Evolutionary conservation across 1,139 yeast genomes (phyloP).

Genomic region (Scheffersomyces illinoinensis): DNA sequence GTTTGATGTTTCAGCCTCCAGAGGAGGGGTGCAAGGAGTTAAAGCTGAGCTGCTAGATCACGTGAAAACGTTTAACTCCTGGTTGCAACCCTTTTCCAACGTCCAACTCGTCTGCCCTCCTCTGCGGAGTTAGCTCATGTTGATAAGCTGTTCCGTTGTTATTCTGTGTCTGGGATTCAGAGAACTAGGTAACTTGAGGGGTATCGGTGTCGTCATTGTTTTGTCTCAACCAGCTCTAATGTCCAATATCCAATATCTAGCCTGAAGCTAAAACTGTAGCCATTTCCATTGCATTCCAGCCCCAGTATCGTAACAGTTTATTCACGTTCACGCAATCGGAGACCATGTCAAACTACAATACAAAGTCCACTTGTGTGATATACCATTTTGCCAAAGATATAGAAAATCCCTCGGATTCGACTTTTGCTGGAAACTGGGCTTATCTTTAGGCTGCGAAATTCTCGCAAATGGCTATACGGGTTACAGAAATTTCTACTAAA

Average conservation of each 20-base stretch:
- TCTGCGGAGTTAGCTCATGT: not conserved
- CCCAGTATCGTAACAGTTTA: not conserved
- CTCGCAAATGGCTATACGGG: not conserved
- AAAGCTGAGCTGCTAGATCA: not conserved
- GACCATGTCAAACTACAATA: not conserved
- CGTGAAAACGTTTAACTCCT: not conserved
- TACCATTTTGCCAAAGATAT: not conserved
- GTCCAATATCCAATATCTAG: too few species aligned
- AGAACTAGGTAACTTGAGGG: not conserved
- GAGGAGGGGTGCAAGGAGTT: not conserved
- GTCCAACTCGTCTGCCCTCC: not conserved
- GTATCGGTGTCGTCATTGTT: not conserved
- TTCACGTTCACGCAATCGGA: not conserved
- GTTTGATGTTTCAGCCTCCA: not conserved
- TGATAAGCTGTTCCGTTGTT: too few species aligned
- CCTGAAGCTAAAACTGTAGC: not conserved
- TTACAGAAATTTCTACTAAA: too few species aligned
- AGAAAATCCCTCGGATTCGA: not conserved
- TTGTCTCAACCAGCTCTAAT: not conserved
- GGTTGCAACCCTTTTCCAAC: not conserved
- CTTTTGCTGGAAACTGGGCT: not conserved
- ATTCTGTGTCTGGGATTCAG: not conserved
- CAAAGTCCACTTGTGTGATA: not conserved
- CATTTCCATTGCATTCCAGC: not conserved
- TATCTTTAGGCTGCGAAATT: not conserved